Base-by-base conservation (phyloP, 1,284 basidiomycete genomes). In the Apiotrichum brassicae region DNA sequence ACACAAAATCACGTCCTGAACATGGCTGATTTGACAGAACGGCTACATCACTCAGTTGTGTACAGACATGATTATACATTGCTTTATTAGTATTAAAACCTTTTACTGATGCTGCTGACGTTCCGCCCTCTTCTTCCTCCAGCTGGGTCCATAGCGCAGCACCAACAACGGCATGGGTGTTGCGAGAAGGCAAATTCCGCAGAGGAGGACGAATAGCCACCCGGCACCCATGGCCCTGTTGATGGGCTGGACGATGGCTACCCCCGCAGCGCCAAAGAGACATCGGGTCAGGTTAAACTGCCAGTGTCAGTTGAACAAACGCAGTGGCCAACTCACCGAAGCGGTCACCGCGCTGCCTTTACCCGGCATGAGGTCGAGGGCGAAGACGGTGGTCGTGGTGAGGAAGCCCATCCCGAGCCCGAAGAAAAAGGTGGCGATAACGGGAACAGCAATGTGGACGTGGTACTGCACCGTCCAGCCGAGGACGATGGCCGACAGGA, bases 141-240 rank as follows among this genome's bases (percentile, higher is more conserved):
- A 66, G n/a, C 18, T 26, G 1, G 64, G 41, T 4, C 41, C 41
- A 20, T 42, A 42, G 6, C 28, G 28, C 8, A 42, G 9, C 18
- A 68, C 60, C 4, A 66, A 20, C 25, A 62, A 36, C 2, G 61
- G 62, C 19, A 68, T 36, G 1, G 68, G 68, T 6, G 59, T 40
- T 11, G 48, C 57, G 5, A 57, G 26, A 3, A 68, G 28, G 24
- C 59, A 55, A n/a, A 73, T 54, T 0, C 69, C 71, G 12, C 58
- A 52, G 24, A 71, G 47, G 3, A 72, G 52, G 24, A 70, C 67
- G 32, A 68, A 68, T n/a, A 70, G 69, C 70, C 68, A 73, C 13
- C 71, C 72, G 4, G 65, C 61, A 6, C 64, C 63, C 8, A 74
- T 51, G 2, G 54, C 49, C n/a, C 54, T 46, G 24, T 60, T 58